A percentile compares a stretch with the other conserved stretches of the same genome.
phyloP scores from a whole-genome alignment of 129 eudicot genomes.

The Lactuca sativa region DNA sequence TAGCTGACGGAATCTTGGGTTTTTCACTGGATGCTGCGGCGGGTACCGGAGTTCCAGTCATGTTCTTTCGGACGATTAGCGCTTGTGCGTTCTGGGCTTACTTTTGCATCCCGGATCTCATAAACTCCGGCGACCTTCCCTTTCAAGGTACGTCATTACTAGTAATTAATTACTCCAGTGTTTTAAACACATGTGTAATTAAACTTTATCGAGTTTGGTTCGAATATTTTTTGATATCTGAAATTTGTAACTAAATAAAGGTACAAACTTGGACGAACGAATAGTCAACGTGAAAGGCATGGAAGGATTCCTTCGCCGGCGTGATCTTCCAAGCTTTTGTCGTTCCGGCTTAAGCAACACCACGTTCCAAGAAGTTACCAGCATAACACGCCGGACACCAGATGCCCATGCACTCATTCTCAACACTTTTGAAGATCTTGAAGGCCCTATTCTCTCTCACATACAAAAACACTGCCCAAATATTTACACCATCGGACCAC shows the following conservation, averaged over 20 bases:
- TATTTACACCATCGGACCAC: constrained; percentile 62
- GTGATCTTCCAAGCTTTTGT: constrained; percentile 61
- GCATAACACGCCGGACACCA: constrained; percentile 5
- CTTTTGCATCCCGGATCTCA: constrained; percentile 48
- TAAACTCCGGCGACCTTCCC: constrained; percentile 58
- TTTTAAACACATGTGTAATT: not conserved
- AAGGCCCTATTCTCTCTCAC: constrained; percentile 46
- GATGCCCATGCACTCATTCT: constrained; percentile 45
- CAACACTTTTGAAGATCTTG: constrained; percentile 67
- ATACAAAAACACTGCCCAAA: constrained; percentile 41
- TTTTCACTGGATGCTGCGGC: constrained; percentile 42
- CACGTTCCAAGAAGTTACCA: constrained; percentile 7
- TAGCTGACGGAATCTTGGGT: constrained; percentile 55
- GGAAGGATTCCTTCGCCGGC: constrained; percentile 52
- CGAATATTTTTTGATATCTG: not conserved
- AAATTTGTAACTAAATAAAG: constrained; percentile 18
- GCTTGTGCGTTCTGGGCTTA: constrained; percentile 61
- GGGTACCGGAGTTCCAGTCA: constrained; percentile 53
- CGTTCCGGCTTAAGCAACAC: constrained; percentile 24
- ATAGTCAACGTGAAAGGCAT: constrained; percentile 44
- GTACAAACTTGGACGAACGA: constrained; percentile 41
- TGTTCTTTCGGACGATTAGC: constrained; percentile 54
- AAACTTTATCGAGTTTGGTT: no score
- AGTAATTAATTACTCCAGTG: not conserved
- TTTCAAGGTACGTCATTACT: constrained; percentile 33